Conservation (phyloP, 2,329 filamentous ascomycete species). For the Hortaea sp. region DNA sequence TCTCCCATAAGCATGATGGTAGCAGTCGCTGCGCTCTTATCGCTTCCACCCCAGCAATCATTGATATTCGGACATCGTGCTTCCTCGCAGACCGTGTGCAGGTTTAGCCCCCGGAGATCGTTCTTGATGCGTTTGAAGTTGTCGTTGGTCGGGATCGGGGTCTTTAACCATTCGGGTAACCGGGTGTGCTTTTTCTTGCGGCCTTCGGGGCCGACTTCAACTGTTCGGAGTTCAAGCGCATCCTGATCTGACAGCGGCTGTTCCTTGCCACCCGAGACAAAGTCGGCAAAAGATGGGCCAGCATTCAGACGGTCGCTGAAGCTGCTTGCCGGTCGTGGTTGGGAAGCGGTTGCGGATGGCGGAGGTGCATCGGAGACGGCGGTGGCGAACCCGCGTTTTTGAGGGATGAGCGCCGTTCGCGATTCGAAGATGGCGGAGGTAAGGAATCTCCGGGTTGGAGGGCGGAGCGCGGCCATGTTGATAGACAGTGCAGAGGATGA, state of each 20-base stretch:
- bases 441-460: slow-evolving; percentile 17
- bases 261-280: slow-evolving; percentile 35
- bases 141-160: slow-evolving; percentile 72
- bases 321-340: slow-evolving; percentile 37
- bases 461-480: slow-evolving; percentile 18
- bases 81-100: slow-evolving; percentile 97
- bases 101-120: slow-evolving; percentile 75
- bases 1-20: slow-evolving; percentile 99
- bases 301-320: slow-evolving; percentile 56
- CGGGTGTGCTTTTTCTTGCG: slow-evolving; percentile 59
- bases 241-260: slow-evolving; percentile 36
- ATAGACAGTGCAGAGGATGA: not conserved
- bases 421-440: slow-evolving; percentile 11
- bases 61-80: slow-evolving; percentile 94
- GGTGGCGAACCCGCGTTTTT: slow-evolving; percentile 35
- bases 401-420: slow-evolving; percentile 17
- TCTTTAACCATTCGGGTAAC: slow-evolving; percentile 91
- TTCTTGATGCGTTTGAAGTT: slow-evolving; percentile 95
- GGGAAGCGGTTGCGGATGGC: slow-evolving; percentile 21
- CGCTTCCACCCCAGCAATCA: slow-evolving; percentile 90
- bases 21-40: slow-evolving; percentile 83
- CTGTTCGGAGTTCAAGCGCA: slow-evolving; percentile 51
- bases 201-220: slow-evolving; percentile 50
- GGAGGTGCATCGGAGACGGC: slow-evolving; percentile 29
- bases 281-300: slow-evolving; percentile 55